Evolutionary conservation across 2,329 filamentous ascomycete species (phyloP), one percentile per base, ranked within the genome.

Genomic region (Cryphonectria nitschkei): DNA sequence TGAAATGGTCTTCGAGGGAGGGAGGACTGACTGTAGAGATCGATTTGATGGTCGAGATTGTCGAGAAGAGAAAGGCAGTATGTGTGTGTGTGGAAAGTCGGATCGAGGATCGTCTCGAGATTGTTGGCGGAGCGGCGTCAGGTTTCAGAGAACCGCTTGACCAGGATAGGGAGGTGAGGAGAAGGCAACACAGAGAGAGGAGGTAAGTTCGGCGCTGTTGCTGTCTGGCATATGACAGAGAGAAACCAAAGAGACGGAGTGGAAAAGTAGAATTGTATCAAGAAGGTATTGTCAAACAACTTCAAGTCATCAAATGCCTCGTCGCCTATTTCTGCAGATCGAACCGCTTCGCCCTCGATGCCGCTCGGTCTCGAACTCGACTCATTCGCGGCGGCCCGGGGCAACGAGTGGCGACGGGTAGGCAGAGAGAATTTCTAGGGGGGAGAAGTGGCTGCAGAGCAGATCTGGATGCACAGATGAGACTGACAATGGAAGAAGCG

Each of bases 141-240:
- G 68, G 70, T 72, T 72, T 72, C 70, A 72, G 65, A 70, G 69
- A 66, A 64, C 68, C 68, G 70, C 56, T 43, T 70, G 65, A 68
- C 70, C 62, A 58, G 68, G 68, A 72, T 72, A 68, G 66, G 69
- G 52, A 70, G 65, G 70, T 67, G 70, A 72, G 70, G 52, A 67
- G 70, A 56, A 67, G 67, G 65, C 62, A 61, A 56, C 46, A 58
- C 61, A 61, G 63, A 32, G 65, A 34, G 65, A 56, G 58, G 67
- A 70, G 69, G 58, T 46, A 68, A 64, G 60, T 63, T 68, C 52
- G 43, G 65, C 60, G 56, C 66, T 72, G 60, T 34, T 43, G 60
- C 32, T 65, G 34, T 60, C 13, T 56, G 34, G 37, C 37, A 43
- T 43, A 43, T 64, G 37, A 43, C 46, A 41, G 52, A 43, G 34